Evolutionary conservation across 495 filamentous ascomycete genomes (phyloP).

Genomic region (Collariella sp.): DNA sequence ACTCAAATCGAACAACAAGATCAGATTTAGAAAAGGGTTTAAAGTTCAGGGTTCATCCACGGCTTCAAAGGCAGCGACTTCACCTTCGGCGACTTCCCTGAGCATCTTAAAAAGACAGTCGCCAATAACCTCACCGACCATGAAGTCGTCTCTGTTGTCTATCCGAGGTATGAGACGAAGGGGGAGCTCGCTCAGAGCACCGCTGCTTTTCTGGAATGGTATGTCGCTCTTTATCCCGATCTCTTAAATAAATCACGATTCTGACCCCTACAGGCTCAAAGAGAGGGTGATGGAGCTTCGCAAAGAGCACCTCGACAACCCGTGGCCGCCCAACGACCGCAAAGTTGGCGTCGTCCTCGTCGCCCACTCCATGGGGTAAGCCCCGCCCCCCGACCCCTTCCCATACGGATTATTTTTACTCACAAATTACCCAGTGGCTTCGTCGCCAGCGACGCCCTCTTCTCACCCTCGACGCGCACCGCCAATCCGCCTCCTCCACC

Average conservation of each 20-base stretch:
- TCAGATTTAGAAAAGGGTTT: conserved; percentile 69
- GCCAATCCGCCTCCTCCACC: conserved; percentile 16
- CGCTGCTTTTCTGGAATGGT: conserved; percentile 75
- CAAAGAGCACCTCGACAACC: conserved; percentile 62
- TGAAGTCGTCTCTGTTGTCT: conserved; percentile 60
- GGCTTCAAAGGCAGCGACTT: conserved; percentile 92
- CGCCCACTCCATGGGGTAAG: conserved; percentile 84
- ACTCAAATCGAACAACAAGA: not conserved
- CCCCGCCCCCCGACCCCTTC: not conserved
- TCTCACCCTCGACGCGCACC: conserved; percentile 41
- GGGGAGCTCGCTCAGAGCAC: conserved; percentile 77
- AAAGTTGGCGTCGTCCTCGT: conserved; percentile 74
- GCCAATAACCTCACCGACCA: conserved; percentile 63
- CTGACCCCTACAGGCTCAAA: conserved; percentile 55
- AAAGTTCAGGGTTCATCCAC: conserved; percentile 85
- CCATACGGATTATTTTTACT: not conserved
- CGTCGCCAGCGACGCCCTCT: conserved; percentile 75
- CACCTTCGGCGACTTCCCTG: conserved; percentile 72
- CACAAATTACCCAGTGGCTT: conserved; percentile 49
- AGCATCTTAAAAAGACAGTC: conserved; percentile 59
- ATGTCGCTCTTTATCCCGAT: conserved; percentile 2
- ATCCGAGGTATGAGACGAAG: conserved; percentile 86
- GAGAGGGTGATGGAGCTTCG: conserved; percentile 79
- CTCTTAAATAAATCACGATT: not conserved
- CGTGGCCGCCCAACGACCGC: conserved; percentile 80